Evolutionary conservation across 179 eudicot genomes (phyloP), one percentile per base, ranked within the genome.

Genomic region (Spinacia oleracea): DNA sequence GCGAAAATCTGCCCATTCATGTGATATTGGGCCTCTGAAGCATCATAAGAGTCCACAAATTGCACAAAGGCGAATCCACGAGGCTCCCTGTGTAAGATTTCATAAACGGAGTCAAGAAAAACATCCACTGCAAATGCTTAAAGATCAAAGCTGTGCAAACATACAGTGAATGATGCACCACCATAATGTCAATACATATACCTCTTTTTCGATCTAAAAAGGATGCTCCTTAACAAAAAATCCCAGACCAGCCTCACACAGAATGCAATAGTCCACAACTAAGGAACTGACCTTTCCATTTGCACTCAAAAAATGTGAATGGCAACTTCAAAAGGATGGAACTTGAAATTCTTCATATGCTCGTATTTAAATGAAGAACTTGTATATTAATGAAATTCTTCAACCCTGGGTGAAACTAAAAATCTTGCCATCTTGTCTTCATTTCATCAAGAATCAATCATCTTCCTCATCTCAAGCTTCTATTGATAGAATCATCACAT

Each of bases 11-110:
- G 86, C 23, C 93, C 85, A 63, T 91, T 86, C 92, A 91, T 91
- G 69, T 86, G 90, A 79, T 90, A 88, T 46, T 90, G 92, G 12
- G 93, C 93, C 77, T 91, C 93, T 42, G 87, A 86, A 21, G 97
- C 92, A 40, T 91, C 97, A 84, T 84, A 78, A 29, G 89, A 50
- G 67, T 91, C 93, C 72, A 90, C 89, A 81, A 89, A 91, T 85
- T 91, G 88, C 84, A 91, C 96, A 86, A 91, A 91, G 40, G 92
- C 96, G 84, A 91, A 91, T 67, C 96, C 93, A 72, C 96, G 91
- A 68, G 96, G 96, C 74, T 89, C 90, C 88, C 96, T 91, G 85
- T 81, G 86, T 29, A 55, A 58, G 5, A 53, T 14, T 15, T 31
- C 42, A 74, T 9, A 77, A 12, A 73, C 7, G 50, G n/a, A 72